Conservation (phyloP, 306 rosid genomes). For the Corylus avellana region DNA sequence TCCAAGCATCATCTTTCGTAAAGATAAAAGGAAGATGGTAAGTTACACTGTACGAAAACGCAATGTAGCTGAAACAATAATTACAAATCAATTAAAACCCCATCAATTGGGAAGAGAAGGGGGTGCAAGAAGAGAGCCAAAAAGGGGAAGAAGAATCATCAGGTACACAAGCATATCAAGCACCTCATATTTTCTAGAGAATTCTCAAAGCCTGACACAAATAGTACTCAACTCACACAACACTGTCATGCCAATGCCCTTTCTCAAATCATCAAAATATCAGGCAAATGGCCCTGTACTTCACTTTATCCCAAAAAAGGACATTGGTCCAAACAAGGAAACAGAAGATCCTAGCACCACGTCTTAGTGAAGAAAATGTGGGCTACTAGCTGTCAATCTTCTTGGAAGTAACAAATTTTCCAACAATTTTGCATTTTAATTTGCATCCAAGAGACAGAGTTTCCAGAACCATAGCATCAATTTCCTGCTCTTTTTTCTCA, state of each 20-base stretch:
- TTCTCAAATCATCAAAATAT: neutral
- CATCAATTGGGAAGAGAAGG: neutral
- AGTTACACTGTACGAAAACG: neutral
- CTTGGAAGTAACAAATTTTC: constrained; percentile 52
- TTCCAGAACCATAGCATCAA: constrained; percentile 55
- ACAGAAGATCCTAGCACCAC: constrained; percentile 26
- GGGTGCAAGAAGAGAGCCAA: neutral
- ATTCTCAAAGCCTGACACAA: neutral
- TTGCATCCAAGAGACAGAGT: constrained; percentile 52
- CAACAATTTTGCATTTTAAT: constrained; percentile 52
- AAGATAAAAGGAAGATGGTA: neutral
- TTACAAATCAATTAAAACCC: neutral
- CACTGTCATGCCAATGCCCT: neutral
- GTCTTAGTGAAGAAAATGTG: constrained; percentile 13
- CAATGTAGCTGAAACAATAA: neutral
- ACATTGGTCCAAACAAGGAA: neutral
- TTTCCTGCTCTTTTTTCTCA: constrained; percentile 78
- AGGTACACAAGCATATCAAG: neutral
- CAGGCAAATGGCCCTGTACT: neutral
- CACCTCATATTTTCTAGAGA: neutral
- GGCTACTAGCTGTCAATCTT: constrained; percentile 44
- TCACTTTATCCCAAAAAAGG: too few species aligned
- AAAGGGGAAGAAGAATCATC: neutral
- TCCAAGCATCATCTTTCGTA: neutral
- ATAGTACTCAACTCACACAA: neutral